Percentiles rank a stretch among this genome's conserved stretches.
Evolutionary conservation across 345 rosid genomes (phyloP).

Genomic region (Noccaea bulbosa): DNA sequence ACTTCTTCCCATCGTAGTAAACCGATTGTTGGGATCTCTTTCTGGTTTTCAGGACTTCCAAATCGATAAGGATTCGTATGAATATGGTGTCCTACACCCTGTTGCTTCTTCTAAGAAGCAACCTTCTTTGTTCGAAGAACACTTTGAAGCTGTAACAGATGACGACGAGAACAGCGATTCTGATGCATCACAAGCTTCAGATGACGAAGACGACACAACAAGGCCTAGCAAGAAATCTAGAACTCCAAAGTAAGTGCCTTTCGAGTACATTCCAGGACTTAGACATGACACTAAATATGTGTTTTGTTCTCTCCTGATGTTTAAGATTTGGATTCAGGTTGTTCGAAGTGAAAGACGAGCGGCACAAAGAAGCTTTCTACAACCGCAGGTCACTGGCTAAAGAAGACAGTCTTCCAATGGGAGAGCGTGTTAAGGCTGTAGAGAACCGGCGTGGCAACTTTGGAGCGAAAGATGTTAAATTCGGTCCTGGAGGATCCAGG

Average conservation of each 20-base stretch:
- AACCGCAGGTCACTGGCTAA: conserved; percentile 60
- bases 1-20: not conserved
- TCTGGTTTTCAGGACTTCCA: conserved; percentile 66
- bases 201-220: conserved; percentile 45
- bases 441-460: conserved; percentile 44
- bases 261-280: conserved; percentile 24
- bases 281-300: not conserved
- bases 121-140: conserved; percentile 72
- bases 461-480: conserved; percentile 58
- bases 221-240: conserved; percentile 55
- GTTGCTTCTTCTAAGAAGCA: conserved; percentile 60
- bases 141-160: conserved; percentile 73
- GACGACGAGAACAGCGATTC: conserved; percentile 67
- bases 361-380: conserved; percentile 85
- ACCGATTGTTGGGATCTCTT: conserved; percentile 13
- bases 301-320: conserved; percentile 12
- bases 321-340: conserved; percentile 49
- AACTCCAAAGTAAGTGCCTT: conserved; percentile 62
- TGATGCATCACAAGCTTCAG: conserved; percentile 60
- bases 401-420: conserved; percentile 79
- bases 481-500: conserved; percentile 89
- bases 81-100: conserved; percentile 80
- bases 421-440: conserved; percentile 76
- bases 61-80: conserved; percentile 68
- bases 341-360: conserved; percentile 83